Conservation (phyloP, 495 filamentous ascomycete species). For the Xylaria longipes region DNA sequence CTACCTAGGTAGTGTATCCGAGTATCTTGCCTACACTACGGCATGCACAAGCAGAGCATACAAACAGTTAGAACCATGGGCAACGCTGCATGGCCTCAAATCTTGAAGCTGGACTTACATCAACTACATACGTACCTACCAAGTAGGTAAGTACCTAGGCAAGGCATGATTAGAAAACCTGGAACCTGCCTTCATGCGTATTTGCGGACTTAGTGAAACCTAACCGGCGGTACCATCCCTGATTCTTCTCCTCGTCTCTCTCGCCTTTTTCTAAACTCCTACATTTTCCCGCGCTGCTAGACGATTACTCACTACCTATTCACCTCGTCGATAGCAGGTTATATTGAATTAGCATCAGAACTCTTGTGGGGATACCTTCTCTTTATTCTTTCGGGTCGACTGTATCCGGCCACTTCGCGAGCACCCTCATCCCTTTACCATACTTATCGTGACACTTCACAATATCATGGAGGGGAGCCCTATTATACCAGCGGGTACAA, state of each 20-base stretch:
- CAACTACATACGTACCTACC: not conserved
- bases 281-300: not conserved
- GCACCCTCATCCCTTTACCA: not conserved
- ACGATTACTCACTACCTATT: not conserved
- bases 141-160: no score
- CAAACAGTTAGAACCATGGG: not conserved
- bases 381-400: not conserved
- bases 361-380: not conserved
- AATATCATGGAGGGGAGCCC: constrained; percentile 7
- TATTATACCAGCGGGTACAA: not conserved
- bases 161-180: not conserved
- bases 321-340: not conserved
- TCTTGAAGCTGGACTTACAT: not conserved
- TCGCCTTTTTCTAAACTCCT: not conserved
- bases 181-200: not conserved
- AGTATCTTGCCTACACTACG: not conserved
- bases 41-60: not conserved
- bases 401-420: not conserved
- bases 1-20: not conserved
- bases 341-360: not conserved
- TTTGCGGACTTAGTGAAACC: not conserved
- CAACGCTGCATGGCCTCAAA: not conserved
- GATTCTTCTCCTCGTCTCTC: not conserved
- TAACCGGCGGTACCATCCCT: not conserved
- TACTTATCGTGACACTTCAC: not conserved